Base-by-base conservation (phyloP, 1,284 basidiomycete species). In the Sanghuangporus sanghuang region DNA sequence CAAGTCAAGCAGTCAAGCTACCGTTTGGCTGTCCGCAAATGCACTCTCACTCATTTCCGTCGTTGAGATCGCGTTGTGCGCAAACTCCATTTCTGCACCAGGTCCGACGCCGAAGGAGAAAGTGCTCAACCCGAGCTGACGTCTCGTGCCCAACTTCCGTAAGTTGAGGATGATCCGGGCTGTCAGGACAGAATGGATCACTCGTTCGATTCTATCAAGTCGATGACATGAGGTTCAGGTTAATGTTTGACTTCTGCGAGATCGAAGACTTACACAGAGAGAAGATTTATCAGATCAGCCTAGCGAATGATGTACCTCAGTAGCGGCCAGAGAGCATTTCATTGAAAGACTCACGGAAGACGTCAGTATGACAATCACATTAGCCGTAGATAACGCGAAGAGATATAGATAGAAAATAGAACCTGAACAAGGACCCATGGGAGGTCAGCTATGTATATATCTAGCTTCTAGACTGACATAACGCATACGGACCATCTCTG, bases 141-240 rank as follows among this genome's bases (percentile, higher is more conserved):
- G 53, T n/a, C 32, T 32, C 11, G 53, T 32, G 38, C 59, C 59
- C 16, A 55, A 14, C 38, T 53, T 61, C 14, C 59, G 49, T 27
- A 61, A 36, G 21, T 42, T 53, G 50, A 61, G 52, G 36, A 61
- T 46, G 21, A 61, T 55, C 16, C 59, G 49, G 1, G 44, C 52
- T 14, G 59, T 61, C 5, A 61, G 39, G 2, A 61, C 59, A 7
- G 59, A 61, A 32, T 61, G 59, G 16, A 61, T 52, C 9, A 61
- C 59, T 4, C 59, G 49, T 32, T 61, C 59, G 16, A 61, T 54
- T 4, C 59, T 61, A 27, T 32, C 27, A 16, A 53, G 16, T 7
- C 9, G 9, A 11, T n/a, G 21, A 18, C 21, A 7, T n/a, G 44
- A 14, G 44, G 27, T 16, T 36, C 7, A 36, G 14, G 16, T 16